Conservation (phyloP, 768 basidiomycete species). For the Naganishia onofrii region DNA sequence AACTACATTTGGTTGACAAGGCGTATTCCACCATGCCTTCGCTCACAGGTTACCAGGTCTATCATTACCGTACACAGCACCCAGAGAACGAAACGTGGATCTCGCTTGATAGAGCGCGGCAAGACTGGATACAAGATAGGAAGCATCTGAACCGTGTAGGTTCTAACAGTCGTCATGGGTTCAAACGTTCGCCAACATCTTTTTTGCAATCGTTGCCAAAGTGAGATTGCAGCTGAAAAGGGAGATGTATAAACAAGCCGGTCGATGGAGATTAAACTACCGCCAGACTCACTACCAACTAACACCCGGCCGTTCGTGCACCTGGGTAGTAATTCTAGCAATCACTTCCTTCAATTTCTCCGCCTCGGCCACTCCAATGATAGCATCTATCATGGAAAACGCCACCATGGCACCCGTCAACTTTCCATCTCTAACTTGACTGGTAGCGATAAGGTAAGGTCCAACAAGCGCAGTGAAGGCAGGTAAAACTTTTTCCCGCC, state of each 20-base stretch:
- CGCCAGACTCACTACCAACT: constrained; percentile 12
- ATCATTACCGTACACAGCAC: no score
- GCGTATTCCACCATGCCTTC: no score
- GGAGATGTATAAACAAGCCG: neutral
- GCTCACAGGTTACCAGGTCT: no score
- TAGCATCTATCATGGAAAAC: constrained; percentile 7
- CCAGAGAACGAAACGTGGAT: no score
- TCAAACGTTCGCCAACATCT: no score
- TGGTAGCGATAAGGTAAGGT: neutral
- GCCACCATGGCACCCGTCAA: constrained; percentile 1
- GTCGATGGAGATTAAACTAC: neutral
- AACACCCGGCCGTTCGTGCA: neutral
- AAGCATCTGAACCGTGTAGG: no score
- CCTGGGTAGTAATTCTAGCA: neutral
- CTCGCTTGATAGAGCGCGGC: no score
- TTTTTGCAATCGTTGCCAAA: neutral
- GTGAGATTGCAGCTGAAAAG: neutral
- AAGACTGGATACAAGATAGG: no score
- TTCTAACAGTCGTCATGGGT: no score
- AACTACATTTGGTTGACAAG: no score
- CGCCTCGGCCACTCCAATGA: neutral
- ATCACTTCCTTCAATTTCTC: constrained; percentile 13
- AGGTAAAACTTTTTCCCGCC: neutral
- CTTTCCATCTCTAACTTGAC: neutral
- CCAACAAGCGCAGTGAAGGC: neutral